Conservation (phyloP, 106 monocot genomes). For the Apostasia shenzhenica region DNA sequence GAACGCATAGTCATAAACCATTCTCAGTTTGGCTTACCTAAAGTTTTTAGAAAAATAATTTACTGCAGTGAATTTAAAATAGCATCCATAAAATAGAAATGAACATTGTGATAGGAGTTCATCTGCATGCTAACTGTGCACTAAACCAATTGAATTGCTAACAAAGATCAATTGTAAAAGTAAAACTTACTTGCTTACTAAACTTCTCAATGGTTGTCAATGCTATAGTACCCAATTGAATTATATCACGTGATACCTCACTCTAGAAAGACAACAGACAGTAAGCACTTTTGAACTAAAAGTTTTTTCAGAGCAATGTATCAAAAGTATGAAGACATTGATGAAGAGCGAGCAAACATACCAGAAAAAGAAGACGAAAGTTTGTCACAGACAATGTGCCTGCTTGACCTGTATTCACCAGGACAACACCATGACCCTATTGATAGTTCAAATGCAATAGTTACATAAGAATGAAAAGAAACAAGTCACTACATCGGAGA, state of each 20-base stretch:
- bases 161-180: not conserved
- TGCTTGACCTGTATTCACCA: constrained; percentile 74
- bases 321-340: too few species aligned
- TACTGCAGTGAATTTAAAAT: not conserved
- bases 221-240: constrained; percentile 94
- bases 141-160: not conserved
- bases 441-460: constrained; percentile 11
- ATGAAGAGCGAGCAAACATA: constrained; percentile 18
- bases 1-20: not conserved
- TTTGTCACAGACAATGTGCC: constrained; percentile 86
- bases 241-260: constrained; percentile 56
- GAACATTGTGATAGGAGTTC: too few species aligned
- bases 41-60: not conserved
- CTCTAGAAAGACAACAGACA: constrained; percentile 39
- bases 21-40: not conserved
- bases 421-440: constrained; percentile 84
- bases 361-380: constrained; percentile 95
- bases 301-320: too few species aligned
- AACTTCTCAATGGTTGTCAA: constrained; percentile 90
- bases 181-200: constrained; percentile 64
- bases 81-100: not conserved
- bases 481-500: too few species aligned
- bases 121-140: not conserved
- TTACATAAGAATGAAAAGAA: not conserved
- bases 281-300: too few species aligned